Evolutionary conservation across 176 grass and related monocot genomes (phyloP), one percentile per base, ranked within the genome.

Genomic region (Phragmites australis): DNA sequence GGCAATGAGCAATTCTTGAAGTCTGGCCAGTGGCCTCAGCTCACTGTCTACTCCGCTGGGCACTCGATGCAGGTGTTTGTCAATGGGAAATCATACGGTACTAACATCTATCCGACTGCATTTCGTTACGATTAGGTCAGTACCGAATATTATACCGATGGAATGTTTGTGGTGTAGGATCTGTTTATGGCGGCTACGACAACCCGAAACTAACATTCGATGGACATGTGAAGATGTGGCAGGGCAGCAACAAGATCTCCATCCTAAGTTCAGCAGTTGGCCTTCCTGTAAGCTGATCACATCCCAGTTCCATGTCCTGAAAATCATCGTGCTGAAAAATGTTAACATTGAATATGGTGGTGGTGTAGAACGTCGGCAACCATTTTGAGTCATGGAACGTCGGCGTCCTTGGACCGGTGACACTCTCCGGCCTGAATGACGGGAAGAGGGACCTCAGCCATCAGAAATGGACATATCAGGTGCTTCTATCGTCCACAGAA

Each of bases 381-480:
- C 94, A 92, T 85, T 97, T 94, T 5, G 92, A 94, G 83, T 85
- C 53, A 12, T 92, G 94, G 94, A 97, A 98, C 69, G 82, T 80
- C 0, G 95, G 95, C 32, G 81, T 98, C 46, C 90, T 98, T 2
- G 95, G 95, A 6, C 95, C 92, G 16, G 92, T 98, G 58, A 84
- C 83, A 15, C 76, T 98, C 27, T 83, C 80, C 0, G 86, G 92
- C 34, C 88, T 98, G 31, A 88, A 94, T 6, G 70, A 85, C 19
- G 90, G 92, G 46, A 98, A 66, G 64, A 93, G 71, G 79, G 92
- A 94, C 82, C 83, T 98, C 15, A 90, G 90, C 55, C 82, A 54
- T 51, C 95, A 98, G 76, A 83, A 91, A 93, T 98, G 95, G 95
- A 98, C 83, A 4, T 98, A 98, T 8, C 92, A 92, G 91, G 94